phyloP scores from a whole-genome alignment of 1,284 basidiomycete genomes.

The Cryptococcus maquisensis region DNA sequence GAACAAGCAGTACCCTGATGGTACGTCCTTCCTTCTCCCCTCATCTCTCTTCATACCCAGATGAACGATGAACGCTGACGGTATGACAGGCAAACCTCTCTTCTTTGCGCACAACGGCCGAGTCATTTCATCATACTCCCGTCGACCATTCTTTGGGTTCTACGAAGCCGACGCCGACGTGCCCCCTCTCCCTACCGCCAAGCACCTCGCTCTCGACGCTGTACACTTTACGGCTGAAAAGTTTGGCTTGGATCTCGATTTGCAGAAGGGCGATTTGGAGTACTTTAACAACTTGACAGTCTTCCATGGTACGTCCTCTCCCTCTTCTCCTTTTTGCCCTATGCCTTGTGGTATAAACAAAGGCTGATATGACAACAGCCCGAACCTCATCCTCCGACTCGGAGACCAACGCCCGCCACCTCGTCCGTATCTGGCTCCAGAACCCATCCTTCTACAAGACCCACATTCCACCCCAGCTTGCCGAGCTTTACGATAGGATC shows the following conservation, averaged over 20 bases:
- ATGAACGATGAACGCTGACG: not conserved
- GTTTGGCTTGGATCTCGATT: slow-evolving; percentile 22
- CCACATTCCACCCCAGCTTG: not conserved
- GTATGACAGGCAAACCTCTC: slow-evolving; percentile 8
- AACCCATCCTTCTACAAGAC: slow-evolving; percentile 1
- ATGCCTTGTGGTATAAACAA: not conserved
- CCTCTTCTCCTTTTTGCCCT: not conserved
- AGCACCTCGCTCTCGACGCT: slow-evolving; percentile 30
- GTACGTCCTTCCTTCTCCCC: slow-evolving; percentile 4
- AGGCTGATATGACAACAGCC: not conserved
- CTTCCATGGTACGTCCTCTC: slow-evolving; percentile 19
- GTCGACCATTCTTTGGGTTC: slow-evolving; percentile 29
- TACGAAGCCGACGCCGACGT: slow-evolving; percentile 24
- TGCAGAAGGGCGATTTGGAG: slow-evolving; percentile 29
- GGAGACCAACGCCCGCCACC: slow-evolving; percentile 17
- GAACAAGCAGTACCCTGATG: slow-evolving; percentile 14
- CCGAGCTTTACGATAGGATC: not conserved
- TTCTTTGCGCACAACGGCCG: slow-evolving; percentile 11
- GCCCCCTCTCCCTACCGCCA: slow-evolving; percentile 16
- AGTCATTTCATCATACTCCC: slow-evolving; percentile 23
- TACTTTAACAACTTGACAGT: slow-evolving; percentile 28
- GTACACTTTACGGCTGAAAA: slow-evolving; percentile 28
- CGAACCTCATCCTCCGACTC: slow-evolving; percentile 19
- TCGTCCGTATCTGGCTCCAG: slow-evolving; percentile 18
- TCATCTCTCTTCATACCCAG: not conserved